Base-by-base conservation (phyloP, 148 eudicot genomes). In the Fagopyrum tataricum region DNA sequence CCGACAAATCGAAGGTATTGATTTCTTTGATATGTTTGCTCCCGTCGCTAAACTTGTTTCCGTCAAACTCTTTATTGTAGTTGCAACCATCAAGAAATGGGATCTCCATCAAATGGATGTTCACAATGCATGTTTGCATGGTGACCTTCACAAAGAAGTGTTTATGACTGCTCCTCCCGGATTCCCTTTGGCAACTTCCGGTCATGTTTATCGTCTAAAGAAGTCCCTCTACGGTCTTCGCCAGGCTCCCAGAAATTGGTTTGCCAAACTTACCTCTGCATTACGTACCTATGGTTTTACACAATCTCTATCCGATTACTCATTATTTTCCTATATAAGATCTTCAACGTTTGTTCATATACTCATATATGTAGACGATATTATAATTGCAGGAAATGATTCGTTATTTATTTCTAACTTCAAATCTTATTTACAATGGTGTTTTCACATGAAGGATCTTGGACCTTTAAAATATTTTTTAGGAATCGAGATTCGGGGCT, bases 391-490 rank as follows among this genome's bases (percentile, higher is more conserved):
- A 7, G 74, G 74, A 0, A 56, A 55, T 14, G 43, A 70, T 43
- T 4, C 42, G 4, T 9, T 8, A 4, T 52, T 6, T 0, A 70
- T 70, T 43, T 0, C 10, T 37, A 7, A 3, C 2, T 42, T 76
- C 13, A 70, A 76, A n/a, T 15, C 4, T 0, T 51, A 70, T 14
- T 3, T 76, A 0, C 23, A 68, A 7, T 4, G 0, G 0, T 76
- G 53, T 11, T 76, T 76, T 37, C 44, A 42, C 15, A 52, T 76
- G 73, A 76, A 76, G 44, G 73, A 76, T 40, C 24, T 76, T 3
- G 78, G 78, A 0, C 18, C n/a, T 0, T 11, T 76, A 3, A 76
- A 76, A 17, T 76, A 76, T 4, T 76, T 76, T 42, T 9, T 76
- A 0, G 78, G 74, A 0, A 40, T 76, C 7, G 68, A 76, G 10